phyloP scores from a whole-genome alignment of 2,329 filamentous ascomycete species.

The Plectosphaerella plurivora region DNA sequence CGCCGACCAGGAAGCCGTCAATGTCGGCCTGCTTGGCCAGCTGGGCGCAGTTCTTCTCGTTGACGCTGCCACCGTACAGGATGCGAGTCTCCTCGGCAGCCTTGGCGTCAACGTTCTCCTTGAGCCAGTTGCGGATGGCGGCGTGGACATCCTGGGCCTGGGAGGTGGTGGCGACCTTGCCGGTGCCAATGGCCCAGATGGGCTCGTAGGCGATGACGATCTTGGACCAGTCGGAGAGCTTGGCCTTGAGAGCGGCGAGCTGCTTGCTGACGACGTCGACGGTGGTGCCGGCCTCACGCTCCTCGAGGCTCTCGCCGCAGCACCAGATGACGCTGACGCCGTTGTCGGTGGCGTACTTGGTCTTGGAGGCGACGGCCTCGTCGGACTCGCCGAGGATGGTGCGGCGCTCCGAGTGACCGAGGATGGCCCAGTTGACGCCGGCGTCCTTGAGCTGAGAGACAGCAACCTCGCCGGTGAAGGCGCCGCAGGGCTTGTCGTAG shows the following conservation, averaged over 20 bases:
- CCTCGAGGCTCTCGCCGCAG: constrained; percentile 92
- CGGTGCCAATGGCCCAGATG: constrained; percentile 94
- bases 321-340: constrained; percentile 91
- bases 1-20: constrained; percentile 95
- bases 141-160: constrained; percentile 94
- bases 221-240: constrained; percentile 84
- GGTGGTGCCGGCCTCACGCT: constrained; percentile 82
- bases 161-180: constrained; percentile 83
- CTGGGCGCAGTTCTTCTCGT: constrained; percentile 96
- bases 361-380: constrained; percentile 84
- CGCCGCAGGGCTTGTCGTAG: constrained; percentile 93
- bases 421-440: constrained; percentile 82
- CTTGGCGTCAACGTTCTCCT: constrained; percentile 67
- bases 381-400: constrained; percentile 85
- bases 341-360: constrained; percentile 84
- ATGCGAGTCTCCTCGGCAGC: constrained; percentile 85
- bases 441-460: constrained; percentile 86
- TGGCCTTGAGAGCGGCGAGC: constrained; percentile 73
- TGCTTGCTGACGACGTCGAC: constrained; percentile 81
- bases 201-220: constrained; percentile 98
- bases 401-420: constrained; percentile 93
- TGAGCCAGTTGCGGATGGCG: constrained; percentile 86
- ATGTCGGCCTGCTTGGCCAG: constrained; percentile 91
- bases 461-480: constrained; percentile 95
- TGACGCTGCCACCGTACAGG: constrained; percentile 95